Base-by-base conservation (phyloP, 192 early-diverging fungal species). In the Rhizophagus sp. region DNA sequence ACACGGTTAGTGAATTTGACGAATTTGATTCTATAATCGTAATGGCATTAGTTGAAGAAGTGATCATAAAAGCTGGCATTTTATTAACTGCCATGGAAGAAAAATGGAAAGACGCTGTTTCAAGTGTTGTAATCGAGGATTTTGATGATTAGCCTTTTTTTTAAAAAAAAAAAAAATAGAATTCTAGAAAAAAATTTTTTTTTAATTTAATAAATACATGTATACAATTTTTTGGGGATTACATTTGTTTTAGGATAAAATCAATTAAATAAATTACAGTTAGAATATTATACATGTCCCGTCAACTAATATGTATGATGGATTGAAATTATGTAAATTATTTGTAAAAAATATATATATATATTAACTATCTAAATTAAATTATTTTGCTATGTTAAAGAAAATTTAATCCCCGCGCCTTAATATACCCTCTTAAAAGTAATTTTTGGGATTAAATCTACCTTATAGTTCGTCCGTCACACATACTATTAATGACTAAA, bases 71-170 rank as follows among this genome's bases (percentile, higher is more conserved):
- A 52, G 25, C 74, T 63, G 74, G 74, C 0, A 49, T 76, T 52
- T 76, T 76, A 76, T 76, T 76, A 76, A 76, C 74, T n/a, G 74
- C 74, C 12, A 76, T 76, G 9, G 74, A 76, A 76, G 74, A 76
- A 61, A 76, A 39, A 13, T 76, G 74, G 74, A 62, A 76, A 52
- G 62, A 76, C 44, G 74, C 24, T 63, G 74, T 76, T 27, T 11
- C 57, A 15, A 76, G 74, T 64, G 57, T 76, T 27, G 74, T 76
- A 13, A 34, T 76, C 13, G 74, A 76, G 27, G 61, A 76, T 15
- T 39, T 17, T 10, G 61, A 63, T 7, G 74, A 63, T 12, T 75
- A 39, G 30, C 0, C 25, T 8, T 63, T 63, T 63, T 63, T 63
- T 63, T 63, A 12, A 27, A 2, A 27, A 27, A 7, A 41, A 41